Evolutionary conservation across 148 eudicot genomes (phyloP).

Genomic region (Cornus controversa): DNA sequence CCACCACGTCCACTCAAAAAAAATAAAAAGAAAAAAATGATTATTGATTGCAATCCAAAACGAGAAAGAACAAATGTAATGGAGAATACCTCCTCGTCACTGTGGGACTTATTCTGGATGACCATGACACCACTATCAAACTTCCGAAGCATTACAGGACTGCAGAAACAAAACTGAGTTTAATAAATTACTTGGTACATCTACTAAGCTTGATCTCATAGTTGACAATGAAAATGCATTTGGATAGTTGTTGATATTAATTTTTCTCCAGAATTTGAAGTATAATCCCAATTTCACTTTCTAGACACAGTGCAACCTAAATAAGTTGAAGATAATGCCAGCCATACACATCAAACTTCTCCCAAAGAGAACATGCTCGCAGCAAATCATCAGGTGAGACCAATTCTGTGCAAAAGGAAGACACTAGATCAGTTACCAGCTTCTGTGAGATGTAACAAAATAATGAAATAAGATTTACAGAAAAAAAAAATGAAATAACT

Average conservation of each 20-base stretch:
- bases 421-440: background rate
- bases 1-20: background rate
- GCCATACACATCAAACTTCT: constrained; percentile 91
- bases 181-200: constrained; percentile 5
- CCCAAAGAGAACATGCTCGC: constrained; percentile 92
- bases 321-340: constrained; percentile 3
- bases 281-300: background rate
- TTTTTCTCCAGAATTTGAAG: background rate
- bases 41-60: background rate
- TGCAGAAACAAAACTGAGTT: constrained; percentile 33
- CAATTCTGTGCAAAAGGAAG: constrained; percentile 49
- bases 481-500: background rate
- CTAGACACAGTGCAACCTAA: background rate
- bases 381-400: constrained; percentile 95
- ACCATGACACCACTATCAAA: constrained; percentile 97
- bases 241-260: background rate
- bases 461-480: too few species aligned
- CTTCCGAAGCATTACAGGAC: constrained; percentile 86
- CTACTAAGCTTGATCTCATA: background rate
- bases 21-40: too few species aligned
- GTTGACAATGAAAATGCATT: background rate
- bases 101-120: constrained; percentile 82
- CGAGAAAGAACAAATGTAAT: background rate
- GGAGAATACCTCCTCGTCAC: constrained; percentile 80
- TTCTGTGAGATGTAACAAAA: background rate